Conservation (phyloP, 257 asterid genomes). For the Fraxinus quadrangulata region DNA sequence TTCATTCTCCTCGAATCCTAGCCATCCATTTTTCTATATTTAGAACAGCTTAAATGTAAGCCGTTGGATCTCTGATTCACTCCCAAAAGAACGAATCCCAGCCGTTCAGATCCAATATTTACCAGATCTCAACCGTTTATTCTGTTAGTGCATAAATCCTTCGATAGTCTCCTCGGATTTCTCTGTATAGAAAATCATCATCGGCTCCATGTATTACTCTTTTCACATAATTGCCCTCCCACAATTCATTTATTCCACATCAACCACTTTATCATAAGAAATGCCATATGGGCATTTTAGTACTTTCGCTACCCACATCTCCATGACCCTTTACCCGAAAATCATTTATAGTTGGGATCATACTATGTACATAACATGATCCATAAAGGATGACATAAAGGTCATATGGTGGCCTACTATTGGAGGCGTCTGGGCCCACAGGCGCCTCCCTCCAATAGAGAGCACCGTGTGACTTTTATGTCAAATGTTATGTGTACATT, state of each 20-base stretch:
- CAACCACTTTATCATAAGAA: not conserved
- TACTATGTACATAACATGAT: no score
- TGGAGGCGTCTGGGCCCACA: no score
- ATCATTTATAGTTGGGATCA: slow-evolving; percentile 3
- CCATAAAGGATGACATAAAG: no score
- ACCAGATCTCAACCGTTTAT: slow-evolving; percentile 44
- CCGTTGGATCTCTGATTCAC: not conserved
- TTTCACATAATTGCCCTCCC: slow-evolving; percentile 9
- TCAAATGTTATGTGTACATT: no score
- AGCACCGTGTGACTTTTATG: no score
- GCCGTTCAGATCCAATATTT: slow-evolving; percentile 24
- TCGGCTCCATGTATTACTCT: not conserved
- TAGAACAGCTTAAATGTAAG: no score
- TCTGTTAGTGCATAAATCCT: slow-evolving; percentile 24
- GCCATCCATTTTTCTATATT: no score
- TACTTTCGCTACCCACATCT: slow-evolving; percentile 5
- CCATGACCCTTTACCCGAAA: not conserved
- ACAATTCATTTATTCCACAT: not conserved
- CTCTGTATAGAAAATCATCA: slow-evolving; percentile 1
- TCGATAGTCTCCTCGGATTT: slow-evolving; percentile 30
- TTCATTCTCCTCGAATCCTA: no score
- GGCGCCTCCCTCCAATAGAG: no score
- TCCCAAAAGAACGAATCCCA: slow-evolving; percentile 26
- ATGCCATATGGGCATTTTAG: not conserved
- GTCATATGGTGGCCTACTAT: no score